These are phyloP conservation scores for Cryptococcus depauperatus DNA, from an alignment of 1,284 basidiomycete species.

Conservation along the genomic window DNA sequence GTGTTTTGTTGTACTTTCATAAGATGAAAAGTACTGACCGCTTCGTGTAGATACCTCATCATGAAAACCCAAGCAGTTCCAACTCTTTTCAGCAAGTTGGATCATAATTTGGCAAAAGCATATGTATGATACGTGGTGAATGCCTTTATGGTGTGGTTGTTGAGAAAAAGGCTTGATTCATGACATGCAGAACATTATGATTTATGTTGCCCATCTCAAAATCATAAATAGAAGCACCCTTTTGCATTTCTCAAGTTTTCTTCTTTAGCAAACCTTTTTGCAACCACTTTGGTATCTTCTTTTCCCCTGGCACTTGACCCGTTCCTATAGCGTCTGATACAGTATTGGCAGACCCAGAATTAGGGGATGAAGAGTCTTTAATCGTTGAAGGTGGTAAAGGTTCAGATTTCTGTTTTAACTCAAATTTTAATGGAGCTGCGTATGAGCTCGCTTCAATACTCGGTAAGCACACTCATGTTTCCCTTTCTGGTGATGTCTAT, in stretches of 20 bases:
- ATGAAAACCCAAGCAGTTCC: background rate
- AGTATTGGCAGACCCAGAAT: background rate
- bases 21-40: background rate
- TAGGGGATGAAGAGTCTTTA: slow-evolving; percentile 7
- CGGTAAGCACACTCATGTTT: background rate
- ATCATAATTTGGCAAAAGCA: too few relatives aligned
- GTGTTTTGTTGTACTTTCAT: slow-evolving; percentile 37
- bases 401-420: slow-evolving; percentile 30
- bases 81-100: too few relatives aligned
- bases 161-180: too few relatives aligned
- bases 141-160: too few relatives aligned
- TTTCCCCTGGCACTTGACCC: slow-evolving; percentile 21
- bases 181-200: too few relatives aligned
- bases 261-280: slow-evolving; percentile 45
- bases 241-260: too few relatives aligned
- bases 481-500: too few relatives aligned
- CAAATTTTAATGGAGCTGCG: slow-evolving; percentile 36
- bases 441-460: slow-evolving; percentile 23
- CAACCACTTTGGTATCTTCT: slow-evolving; percentile 42
- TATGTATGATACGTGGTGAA: too few relatives aligned
- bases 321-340: slow-evolving; percentile 2
- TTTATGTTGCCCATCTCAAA: too few relatives aligned
- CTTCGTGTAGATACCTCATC: slow-evolving; percentile 18
- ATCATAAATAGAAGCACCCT: too few relatives aligned
- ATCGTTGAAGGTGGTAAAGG: slow-evolving; percentile 30